Evolutionary conservation across 257 asterid species (phyloP).

Genomic region (Henckelia pumila): DNA sequence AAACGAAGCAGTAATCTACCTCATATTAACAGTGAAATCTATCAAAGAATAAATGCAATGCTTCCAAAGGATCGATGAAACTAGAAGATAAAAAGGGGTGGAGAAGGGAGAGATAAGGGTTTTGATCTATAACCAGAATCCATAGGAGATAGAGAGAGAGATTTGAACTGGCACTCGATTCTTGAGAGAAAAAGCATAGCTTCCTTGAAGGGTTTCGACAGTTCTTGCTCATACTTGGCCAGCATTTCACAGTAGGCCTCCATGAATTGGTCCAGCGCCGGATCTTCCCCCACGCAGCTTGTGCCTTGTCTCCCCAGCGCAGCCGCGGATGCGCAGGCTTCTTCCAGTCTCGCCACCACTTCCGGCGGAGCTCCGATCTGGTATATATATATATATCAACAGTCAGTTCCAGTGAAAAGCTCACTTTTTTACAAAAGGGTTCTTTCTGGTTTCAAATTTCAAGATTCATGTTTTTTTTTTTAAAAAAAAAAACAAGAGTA

Average conservation of each 20-base stretch:
- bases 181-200: conserved; percentile 91
- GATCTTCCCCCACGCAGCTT: conserved; percentile 70
- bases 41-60: conserved; percentile 26
- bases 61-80: background rate
- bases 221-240: conserved; percentile 81
- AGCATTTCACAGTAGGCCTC: conserved; percentile 98
- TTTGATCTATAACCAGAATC: conserved; percentile 45
- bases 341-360: conserved; percentile 82
- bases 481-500: too few species aligned
- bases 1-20: conserved; percentile 36
- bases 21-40: conserved; percentile 36
- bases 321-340: conserved; percentile 66
- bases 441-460: background rate
- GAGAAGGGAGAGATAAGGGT: background rate
- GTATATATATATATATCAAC: too few species aligned
- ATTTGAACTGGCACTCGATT: conserved; percentile 74
- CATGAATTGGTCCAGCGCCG: conserved; percentile 93
- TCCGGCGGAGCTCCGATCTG: conserved; percentile 99
- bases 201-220: conserved; percentile 86
- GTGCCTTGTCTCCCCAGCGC: conserved; percentile 37
- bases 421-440: background rate
- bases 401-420: background rate
- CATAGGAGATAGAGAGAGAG: conserved; percentile 60
- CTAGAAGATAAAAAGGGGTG: background rate
- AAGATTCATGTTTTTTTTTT: too few species aligned